Evolutionary conservation across 768 basidiomycete genomes (phyloP).

Genomic region (Termitomyces sp.): DNA sequence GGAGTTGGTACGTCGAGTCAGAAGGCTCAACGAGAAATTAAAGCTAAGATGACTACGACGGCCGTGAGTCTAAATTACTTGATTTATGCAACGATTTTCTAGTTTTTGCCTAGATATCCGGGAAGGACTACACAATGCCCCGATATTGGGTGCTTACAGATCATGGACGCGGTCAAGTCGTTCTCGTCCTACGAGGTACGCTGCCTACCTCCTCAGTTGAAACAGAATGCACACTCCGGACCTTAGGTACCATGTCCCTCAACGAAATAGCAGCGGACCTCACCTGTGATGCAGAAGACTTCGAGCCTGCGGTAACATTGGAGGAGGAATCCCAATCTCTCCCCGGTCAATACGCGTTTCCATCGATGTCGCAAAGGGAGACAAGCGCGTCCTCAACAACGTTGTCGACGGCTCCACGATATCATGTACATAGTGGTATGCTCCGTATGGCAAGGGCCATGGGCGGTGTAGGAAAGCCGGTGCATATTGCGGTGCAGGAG

Average conservation of each 20-base stretch:
- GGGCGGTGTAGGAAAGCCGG: constrained; percentile 73
- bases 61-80: constrained; percentile 29
- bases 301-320: constrained; percentile 47
- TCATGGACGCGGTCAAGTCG: constrained; percentile 66
- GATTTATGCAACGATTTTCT: background rate
- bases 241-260: constrained; percentile 73
- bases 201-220: background rate
- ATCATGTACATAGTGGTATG: constrained; percentile 80
- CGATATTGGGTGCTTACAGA: constrained; percentile 86
- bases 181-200: constrained; percentile 66
- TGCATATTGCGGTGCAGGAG: constrained; percentile 67
- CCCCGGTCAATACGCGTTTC: constrained; percentile 34
- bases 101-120: constrained; percentile 35
- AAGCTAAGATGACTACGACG: constrained; percentile 45
- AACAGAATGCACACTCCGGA: background rate
- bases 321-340: constrained; percentile 27
- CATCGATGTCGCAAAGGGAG: constrained; percentile 20
- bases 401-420: constrained; percentile 25
- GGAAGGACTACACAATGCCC: constrained; percentile 69
- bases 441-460: constrained; percentile 73
- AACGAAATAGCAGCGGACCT: constrained; percentile 86
- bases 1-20: constrained; percentile 22
- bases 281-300: constrained; percentile 71
- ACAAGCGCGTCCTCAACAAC: constrained; percentile 17
- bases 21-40: constrained; percentile 27